Base-by-base conservation (phyloP, 176 grass and related monocot genomes). In the Tillandsia leiboldiana region DNA sequence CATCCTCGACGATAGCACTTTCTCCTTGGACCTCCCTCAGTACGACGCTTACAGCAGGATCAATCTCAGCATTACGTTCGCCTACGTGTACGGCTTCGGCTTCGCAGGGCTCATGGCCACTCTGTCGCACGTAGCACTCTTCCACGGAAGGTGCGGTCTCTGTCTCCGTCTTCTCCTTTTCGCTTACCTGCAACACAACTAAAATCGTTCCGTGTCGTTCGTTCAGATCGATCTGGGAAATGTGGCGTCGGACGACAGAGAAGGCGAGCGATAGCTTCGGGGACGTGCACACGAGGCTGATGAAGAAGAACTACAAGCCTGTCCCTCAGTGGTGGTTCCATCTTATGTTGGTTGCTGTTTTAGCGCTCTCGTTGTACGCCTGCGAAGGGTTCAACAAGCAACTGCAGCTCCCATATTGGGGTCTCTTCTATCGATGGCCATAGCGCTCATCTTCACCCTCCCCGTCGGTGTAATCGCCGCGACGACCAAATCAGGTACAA, bases 271-370 rank as follows among this genome's bases (percentile, higher is more conserved):
- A 66, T 11, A 70, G 81, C 66, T 12, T 47, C 14, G 83, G 78
- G 29, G 88, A 96, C 63, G 77, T 91, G 11, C 92, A 96, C 74
- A 82, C 78, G 11, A 85, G 88, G 67, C 48, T 88, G 26, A 96
- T 91, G 92, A 85, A 81, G 91, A 72, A 17, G 54, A 91, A 88
- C 78, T 77, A 77, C 66, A 17, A 59, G 18, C 12, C 6, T 11
- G 66, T 77, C 1, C 75, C 75, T 0, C 52, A 29, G 3, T 77
- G 75, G 75, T 77, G 75, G 75, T 77, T 77, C n/a, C 11, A 77
- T 8, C 3, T 62, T 13, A 2, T 77, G 7, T 17, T 77, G 7
- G 0, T 69, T 12, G 1, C 51, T 0, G 53, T 69, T 9, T 2
- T 57, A 2, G 75, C 8, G 3, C 66, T 69, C 8, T 59, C 42